Percentiles rank a stretch among this genome's conserved stretches.
These are phyloP conservation scores for Jatropha multifida DNA, from an alignment of 441 rosid genomes.

Conservation along the genomic window DNA sequence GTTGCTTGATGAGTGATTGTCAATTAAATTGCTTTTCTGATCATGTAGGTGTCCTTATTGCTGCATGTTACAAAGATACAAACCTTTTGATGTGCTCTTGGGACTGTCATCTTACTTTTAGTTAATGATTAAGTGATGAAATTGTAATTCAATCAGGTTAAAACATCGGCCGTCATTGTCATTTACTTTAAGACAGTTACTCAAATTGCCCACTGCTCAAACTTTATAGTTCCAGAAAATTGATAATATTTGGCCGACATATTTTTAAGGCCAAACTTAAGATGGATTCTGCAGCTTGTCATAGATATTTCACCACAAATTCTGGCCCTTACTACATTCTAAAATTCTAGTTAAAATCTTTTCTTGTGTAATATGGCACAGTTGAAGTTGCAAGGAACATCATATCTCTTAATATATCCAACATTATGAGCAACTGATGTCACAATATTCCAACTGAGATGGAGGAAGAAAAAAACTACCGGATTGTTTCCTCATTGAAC, in stretches of 20 bases:
- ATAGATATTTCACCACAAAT: neutral
- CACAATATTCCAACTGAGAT: neutral
- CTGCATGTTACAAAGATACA: neutral
- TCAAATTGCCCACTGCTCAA: neutral
- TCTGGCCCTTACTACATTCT: neutral
- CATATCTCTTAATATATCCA: neutral
- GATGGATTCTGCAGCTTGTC: neutral
- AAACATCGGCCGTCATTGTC: neutral
- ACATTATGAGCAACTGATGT: neutral
- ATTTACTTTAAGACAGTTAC: neutral
- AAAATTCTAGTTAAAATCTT: neutral
- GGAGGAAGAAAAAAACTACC: neutral
- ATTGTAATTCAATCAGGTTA: neutral
- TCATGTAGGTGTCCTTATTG: neutral
- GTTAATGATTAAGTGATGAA: neutral
- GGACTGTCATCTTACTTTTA: neutral
- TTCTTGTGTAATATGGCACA: neutral
- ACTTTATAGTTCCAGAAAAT: neutral
- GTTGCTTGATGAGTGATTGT: neutral
- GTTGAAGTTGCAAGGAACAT: neutral
- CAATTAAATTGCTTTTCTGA: neutral
- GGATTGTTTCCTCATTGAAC: neutral
- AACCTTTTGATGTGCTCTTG: neutral
- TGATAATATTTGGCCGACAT: neutral
- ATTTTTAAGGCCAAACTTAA: neutral